Percentiles rank a stretch among this genome's conserved stretches.
phyloP scores from a whole-genome alignment of 2,329 filamentous ascomycete genomes.

The Cytospora mali region DNA sequence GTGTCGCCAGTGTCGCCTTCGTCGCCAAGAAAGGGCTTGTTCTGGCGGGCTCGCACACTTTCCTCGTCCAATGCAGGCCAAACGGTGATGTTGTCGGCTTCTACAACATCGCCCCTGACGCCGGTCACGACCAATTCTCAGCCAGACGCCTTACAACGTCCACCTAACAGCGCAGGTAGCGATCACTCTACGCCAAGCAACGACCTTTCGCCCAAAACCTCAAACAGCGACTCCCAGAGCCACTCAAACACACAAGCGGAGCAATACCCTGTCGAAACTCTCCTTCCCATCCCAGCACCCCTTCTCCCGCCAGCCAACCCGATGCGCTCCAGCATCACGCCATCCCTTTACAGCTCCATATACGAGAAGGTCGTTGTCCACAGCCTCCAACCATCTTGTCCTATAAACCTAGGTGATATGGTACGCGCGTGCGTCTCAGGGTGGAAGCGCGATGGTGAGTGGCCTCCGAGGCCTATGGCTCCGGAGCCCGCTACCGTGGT shows the following conservation, averaged over 20 bases:
- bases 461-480: slow-evolving; percentile 70
- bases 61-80: slow-evolving; percentile 44
- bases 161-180: slow-evolving; percentile 13
- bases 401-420: slow-evolving; percentile 84
- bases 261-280: slow-evolving; percentile 57
- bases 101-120: slow-evolving; percentile 33
- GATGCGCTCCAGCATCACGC: slow-evolving; percentile 75
- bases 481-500: slow-evolving; percentile 46
- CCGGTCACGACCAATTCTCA: slow-evolving; percentile 29
- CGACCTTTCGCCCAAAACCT: slow-evolving; percentile 22
- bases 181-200: slow-evolving; percentile 28
- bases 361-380: slow-evolving; percentile 88
- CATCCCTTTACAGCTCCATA: slow-evolving; percentile 75
- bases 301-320: slow-evolving; percentile 74
- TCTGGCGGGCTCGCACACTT: slow-evolving; percentile 43
- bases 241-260: slow-evolving; percentile 17
- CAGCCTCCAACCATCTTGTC: slow-evolving; percentile 78
- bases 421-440: slow-evolving; percentile 79
- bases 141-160: slow-evolving; percentile 12
- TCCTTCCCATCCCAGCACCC: slow-evolving; percentile 74
- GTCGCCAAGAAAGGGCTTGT: slow-evolving; percentile 54
- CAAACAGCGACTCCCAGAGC: slow-evolving; percentile 28
- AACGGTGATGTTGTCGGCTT: slow-evolving; percentile 26
- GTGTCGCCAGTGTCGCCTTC: slow-evolving; percentile 43
- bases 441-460: slow-evolving; percentile 92